Conservation (phyloP, 2,329 filamentous ascomycete species). For the Emericellopsis atlantica region DNA sequence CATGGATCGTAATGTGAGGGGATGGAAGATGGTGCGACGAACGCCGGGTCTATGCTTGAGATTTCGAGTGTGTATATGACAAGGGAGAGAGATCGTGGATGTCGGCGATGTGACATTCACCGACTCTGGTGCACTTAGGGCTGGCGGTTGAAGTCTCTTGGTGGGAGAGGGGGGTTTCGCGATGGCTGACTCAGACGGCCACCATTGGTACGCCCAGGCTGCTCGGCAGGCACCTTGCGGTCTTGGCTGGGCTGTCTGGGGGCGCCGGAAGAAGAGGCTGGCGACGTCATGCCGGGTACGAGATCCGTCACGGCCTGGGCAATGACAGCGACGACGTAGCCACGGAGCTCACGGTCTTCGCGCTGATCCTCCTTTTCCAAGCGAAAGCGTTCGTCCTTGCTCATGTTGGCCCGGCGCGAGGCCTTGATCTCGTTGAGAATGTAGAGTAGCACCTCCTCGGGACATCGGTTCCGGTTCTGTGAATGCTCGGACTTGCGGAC, state of each 20-base stretch:
- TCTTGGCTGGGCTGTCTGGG: conserved; percentile 28
- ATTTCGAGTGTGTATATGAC: too few species aligned
- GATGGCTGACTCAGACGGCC: conserved; percentile 25
- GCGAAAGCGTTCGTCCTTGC: conserved; percentile 72
- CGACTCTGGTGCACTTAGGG: too few species aligned
- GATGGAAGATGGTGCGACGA: too few species aligned
- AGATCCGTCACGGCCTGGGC: conserved; percentile 60
- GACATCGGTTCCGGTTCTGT: conserved; percentile 62
- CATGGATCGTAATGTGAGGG: too few species aligned
- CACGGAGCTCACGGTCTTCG: conserved; percentile 64
- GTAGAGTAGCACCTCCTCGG: conserved; percentile 83
- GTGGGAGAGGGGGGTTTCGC: conserved; percentile 24
- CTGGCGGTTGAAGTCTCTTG: conserved; percentile 9
- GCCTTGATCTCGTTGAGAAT: conserved; percentile 86
- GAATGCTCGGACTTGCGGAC: conserved; percentile 62
- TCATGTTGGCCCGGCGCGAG: conserved; percentile 70
- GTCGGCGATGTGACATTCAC: too few species aligned
- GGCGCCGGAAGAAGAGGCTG: conserved; percentile 10
- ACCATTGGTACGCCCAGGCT: conserved; percentile 38
- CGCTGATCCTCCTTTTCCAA: conserved; percentile 68
- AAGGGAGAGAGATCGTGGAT: too few species aligned
- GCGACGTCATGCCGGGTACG: conserved; percentile 31
- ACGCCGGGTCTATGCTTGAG: too few species aligned
- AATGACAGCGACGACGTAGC: conserved; percentile 62
- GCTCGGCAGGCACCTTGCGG: conserved; percentile 48